These are phyloP conservation scores for Alternaria triticina DNA, from an alignment of 2,329 filamentous ascomycete species.

Conservation along the genomic window DNA sequence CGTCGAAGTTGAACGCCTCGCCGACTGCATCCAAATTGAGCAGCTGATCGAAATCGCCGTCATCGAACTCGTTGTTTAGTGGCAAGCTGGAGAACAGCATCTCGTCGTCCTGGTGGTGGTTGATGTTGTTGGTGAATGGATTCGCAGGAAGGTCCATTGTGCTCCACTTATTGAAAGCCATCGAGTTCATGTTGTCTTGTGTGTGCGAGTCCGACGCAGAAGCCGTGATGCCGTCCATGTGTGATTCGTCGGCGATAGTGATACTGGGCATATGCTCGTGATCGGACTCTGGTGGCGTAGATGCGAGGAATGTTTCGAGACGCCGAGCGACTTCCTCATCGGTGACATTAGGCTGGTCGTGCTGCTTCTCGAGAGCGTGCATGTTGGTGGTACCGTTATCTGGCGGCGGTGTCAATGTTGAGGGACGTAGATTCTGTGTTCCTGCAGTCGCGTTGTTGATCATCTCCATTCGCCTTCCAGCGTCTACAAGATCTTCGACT, in stretches of 20 bases:
- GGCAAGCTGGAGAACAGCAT: conserved; percentile 44
- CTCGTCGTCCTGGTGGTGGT: conserved; percentile 45
- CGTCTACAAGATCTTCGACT: conserved; percentile 56
- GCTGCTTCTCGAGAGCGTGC: conserved; percentile 39
- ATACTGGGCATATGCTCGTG: conserved; percentile 42
- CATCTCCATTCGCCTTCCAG: conserved; percentile 51
- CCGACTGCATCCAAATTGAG: conserved; percentile 51
- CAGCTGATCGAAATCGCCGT: conserved; percentile 49
- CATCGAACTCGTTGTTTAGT: conserved; percentile 48
- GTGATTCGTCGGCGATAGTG: conserved; percentile 34
- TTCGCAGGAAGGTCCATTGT: conserved; percentile 23
- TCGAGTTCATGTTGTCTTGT: neutral
- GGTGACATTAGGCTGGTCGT: conserved; percentile 40
- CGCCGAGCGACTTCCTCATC: conserved; percentile 57
- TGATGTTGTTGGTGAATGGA: conserved; percentile 29
- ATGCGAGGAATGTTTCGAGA: conserved; percentile 58
- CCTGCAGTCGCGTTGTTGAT: conserved; percentile 16
- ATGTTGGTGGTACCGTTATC: conserved; percentile 46
- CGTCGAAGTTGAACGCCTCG: conserved; percentile 46
- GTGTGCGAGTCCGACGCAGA: conserved; percentile 1
- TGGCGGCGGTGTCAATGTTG: conserved; percentile 51
- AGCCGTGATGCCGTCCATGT: conserved; percentile 14
- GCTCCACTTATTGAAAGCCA: conserved; percentile 29
- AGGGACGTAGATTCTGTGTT: conserved; percentile 28
- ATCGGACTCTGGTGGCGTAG: conserved; percentile 55